phyloP scores from a whole-genome alignment of 148 eudicot genomes.

The Spergularia marina region DNA sequence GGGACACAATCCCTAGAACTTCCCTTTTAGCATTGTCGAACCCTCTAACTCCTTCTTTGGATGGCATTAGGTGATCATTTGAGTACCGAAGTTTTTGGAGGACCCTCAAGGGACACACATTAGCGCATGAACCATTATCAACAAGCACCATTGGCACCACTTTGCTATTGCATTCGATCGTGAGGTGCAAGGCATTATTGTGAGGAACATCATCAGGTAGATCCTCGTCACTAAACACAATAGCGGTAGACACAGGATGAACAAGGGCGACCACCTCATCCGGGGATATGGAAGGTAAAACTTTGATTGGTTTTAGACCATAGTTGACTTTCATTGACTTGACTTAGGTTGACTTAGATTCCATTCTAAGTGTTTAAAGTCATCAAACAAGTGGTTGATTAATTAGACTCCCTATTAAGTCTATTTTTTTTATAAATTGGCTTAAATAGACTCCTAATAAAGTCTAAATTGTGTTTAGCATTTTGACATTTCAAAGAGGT shows the following conservation, averaged over 20 bases:
- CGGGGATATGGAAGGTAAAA: not conserved
- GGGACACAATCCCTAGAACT: no score
- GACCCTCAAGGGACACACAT: not conserved
- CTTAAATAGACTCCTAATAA: no score
- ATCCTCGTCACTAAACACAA: not conserved
- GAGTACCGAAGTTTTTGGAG: not conserved
- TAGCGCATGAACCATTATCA: not conserved
- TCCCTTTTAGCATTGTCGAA: not conserved
- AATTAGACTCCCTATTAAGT: no score
- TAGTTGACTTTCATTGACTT: no score
- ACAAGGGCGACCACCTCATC: not conserved
- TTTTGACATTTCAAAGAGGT: no score
- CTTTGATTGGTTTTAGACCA: no score
- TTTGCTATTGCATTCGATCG: not conserved
- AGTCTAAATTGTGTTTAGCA: no score
- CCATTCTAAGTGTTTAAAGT: no score
- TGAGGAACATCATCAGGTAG: not conserved
- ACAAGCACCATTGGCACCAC: not conserved
- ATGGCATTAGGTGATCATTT: no score
- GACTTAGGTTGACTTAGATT: no score
- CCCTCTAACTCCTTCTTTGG: not conserved
- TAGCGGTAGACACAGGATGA: not conserved
- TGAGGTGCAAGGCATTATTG: not conserved
- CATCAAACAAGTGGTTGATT: no score
- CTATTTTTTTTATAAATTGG: no score